A percentile compares a stretch with the other conserved stretches of the same genome.
phyloP scores from a whole-genome alignment of 345 rosid species.

The Cardamine occulta region DNA sequence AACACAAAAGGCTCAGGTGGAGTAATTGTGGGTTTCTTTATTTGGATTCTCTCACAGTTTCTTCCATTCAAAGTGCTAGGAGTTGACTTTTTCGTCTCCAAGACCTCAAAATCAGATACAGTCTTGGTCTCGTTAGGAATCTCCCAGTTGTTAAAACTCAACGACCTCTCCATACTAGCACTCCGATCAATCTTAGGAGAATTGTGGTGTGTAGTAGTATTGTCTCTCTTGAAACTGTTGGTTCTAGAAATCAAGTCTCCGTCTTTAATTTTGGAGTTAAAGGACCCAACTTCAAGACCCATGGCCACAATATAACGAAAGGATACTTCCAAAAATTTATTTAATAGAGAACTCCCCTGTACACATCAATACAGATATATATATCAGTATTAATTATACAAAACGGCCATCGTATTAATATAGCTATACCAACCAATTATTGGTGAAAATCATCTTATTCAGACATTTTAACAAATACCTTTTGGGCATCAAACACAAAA shows the following conservation, averaged over 20 bases:
- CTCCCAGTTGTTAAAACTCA: constrained; percentile 58
- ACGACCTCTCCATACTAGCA: constrained; percentile 40
- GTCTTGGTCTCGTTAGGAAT: constrained; percentile 37
- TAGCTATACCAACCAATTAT: constrained; percentile 29
- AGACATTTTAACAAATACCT: constrained; percentile 33
- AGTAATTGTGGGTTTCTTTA: constrained; percentile 48
- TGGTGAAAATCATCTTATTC: not conserved
- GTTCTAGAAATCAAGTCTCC: constrained; percentile 42
- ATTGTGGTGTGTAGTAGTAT: constrained; percentile 33
- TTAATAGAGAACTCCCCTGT: constrained; percentile 35
- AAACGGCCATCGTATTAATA: constrained; percentile 4
- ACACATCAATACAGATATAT: constrained; percentile 26
- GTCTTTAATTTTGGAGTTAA: constrained; percentile 41
- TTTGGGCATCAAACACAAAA: constrained; percentile 23
- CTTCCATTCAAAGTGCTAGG: constrained; percentile 36
- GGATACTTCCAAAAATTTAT: constrained; percentile 26
- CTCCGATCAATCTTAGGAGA: constrained; percentile 27
- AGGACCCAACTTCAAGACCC: constrained; percentile 49
- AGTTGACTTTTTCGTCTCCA: constrained; percentile 35
- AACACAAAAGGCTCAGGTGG: constrained; percentile 54
- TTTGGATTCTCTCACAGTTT: constrained; percentile 41
- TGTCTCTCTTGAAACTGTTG: constrained; percentile 49
- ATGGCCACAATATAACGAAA: constrained; percentile 34
- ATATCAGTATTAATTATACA: constrained; percentile 20
- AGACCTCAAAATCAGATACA: constrained; percentile 24